Evolutionary conservation across 1,284 basidiomycete genomes (phyloP), one percentile per base, ranked within the genome.

Genomic region (Bondarzewia mesenterica): DNA sequence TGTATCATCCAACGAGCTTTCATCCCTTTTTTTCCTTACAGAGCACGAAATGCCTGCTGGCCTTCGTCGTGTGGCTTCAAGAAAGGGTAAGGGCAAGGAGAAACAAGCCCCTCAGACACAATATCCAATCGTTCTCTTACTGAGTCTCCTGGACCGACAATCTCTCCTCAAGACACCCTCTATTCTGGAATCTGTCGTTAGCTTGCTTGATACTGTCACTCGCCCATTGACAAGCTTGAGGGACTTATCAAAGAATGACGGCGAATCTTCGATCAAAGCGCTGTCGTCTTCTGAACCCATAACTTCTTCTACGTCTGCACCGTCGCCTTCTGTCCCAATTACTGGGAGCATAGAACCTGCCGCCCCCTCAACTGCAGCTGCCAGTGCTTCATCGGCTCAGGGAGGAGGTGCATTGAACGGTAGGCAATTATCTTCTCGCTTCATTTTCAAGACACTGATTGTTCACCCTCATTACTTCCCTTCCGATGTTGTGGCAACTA

Each of bases 21-120:
- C 89, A 1, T 87, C 92, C 1, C 67, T 91, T 18, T 97, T 93
- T 74, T 97, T 98, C 80, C 73, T 98, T 50, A 90, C 85, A 0
- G 94, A 97, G 64, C 92, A 96, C 58, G 94, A 97, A 57, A 70
- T 93, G 25, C 82, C 88, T 4, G 74, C 75, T 15, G 85, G 86
- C 27, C 73, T 93, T 21, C 81, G 82, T 54, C 81, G 82, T 57
- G 66, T 72, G 6, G 67, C 74, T 0, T 76, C 77, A 10, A 90
- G 85, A 67, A 95, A 95, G 64, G 91, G 91, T 18, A 95, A 95
- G 65, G 91, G 90, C 18, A 96, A 96, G 66, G 91, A 93, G 62
- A 90, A 89, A 62, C 82, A 85, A 56, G 67, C 72, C 1, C 74
- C 86, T 0, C 88, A 90, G 60, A 84, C 84, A 0, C 89, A 93